Base-by-base conservation (phyloP, 495 filamentous ascomycete species). In the Cladorrhinum samala region DNA sequence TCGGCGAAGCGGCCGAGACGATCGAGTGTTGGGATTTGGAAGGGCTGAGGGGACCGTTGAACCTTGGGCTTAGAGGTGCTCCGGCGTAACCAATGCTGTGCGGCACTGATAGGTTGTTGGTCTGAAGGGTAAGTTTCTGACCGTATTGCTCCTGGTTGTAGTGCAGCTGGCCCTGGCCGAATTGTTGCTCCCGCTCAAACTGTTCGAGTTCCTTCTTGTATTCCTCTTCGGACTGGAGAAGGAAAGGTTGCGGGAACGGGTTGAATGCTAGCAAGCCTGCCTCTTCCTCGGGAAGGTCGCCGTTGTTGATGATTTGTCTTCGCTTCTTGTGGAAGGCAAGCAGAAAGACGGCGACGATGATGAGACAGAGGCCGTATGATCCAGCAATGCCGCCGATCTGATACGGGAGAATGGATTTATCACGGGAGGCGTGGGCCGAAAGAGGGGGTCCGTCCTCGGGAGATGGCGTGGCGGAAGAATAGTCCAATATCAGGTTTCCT, bases 371-470 rank as follows among this genome's bases (percentile, higher is more conserved):
- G 53, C 88, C 75, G 78, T 93, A 95, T 52, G 85, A 84, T 49
- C 82, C 88, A 33, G 87, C 81, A 52, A 95, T 88, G 57, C 82
- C 86, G 41, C 84, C 85, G 62, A 93, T 83, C 67, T 93, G 82
- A 21, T 80, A 79, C 14, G 86, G 87, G 8, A 93, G 80, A 27
- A 81, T 80, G 16, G 76, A 63, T 43, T 72, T 72, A 60, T 91
- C 77, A 51, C 81, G 72, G 39, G 77, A 53, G 19, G 82, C 83
- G 52, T 68, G 65, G 27, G 59, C 63, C n/a, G 81, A 79, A 7
- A 78, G 53, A 13, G 83, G 75, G 43, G 81, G 75, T 1, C 77
- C 81, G 63, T 83, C 67, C 57, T 80, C 76, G 52, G 81, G 77
- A 18, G 81, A 61, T 24, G 80, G 81, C 16, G 83, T 72, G 9